Evolutionary conservation across 2,329 filamentous ascomycete species (phyloP).

Genomic region (Xylariales sp.): DNA sequence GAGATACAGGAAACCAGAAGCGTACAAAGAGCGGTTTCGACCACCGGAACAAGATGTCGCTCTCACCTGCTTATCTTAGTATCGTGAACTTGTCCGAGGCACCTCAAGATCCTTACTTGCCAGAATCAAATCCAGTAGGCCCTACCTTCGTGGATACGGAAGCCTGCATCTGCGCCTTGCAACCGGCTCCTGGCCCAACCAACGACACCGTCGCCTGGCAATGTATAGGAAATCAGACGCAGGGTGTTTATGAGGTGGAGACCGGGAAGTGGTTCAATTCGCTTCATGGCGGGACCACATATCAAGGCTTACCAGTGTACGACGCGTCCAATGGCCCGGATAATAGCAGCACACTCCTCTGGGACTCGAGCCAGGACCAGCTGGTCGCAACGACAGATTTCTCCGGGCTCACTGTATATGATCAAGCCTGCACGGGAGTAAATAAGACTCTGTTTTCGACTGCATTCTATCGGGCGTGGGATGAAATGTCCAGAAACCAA

Average conservation of each 20-base stretch:
- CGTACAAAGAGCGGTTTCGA: no score
- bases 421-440: constrained; percentile 34
- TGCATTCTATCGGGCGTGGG: constrained; percentile 30
- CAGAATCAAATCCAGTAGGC: constrained; percentile 18
- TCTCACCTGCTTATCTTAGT: no score
- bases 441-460: constrained; percentile 37
- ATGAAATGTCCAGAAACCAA: constrained; percentile 18
- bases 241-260: constrained; percentile 29
- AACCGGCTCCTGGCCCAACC: constrained; percentile 12
- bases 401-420: constrained; percentile 26
- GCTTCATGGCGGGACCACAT: constrained; percentile 15
- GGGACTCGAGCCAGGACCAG: constrained; percentile 16
- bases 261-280: constrained; percentile 38
- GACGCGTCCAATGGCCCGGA: constrained; percentile 32
- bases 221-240: constrained; percentile 39
- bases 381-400: constrained; percentile 20
- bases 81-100: no score
- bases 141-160: constrained; percentile 33
- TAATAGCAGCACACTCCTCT: constrained; percentile 20
- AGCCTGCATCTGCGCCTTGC: constrained; percentile 32
- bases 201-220: constrained; percentile 27
- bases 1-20: no score
- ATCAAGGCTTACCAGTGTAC: constrained; percentile 24
- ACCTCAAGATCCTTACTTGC: constrained; percentile 30
- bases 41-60: no score